A percentile compares a stretch with the other conserved stretches of the same genome.
phyloP scores from a whole-genome alignment of 495 filamentous ascomycete genomes.

The Neurospora africana region DNA sequence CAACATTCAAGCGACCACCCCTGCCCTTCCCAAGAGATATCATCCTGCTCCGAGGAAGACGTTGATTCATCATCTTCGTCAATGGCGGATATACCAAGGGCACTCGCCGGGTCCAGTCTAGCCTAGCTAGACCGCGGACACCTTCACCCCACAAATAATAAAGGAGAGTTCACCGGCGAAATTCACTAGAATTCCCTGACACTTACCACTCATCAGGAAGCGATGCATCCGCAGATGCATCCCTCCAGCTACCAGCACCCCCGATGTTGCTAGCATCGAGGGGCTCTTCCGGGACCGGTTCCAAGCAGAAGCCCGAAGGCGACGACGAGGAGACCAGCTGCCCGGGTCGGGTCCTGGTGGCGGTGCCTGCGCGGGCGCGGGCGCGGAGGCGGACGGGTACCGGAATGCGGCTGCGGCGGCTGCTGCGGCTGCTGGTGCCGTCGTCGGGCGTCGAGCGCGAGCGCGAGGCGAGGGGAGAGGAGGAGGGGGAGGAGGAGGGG shows the following conservation, averaged over 20 bases:
- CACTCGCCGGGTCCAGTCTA: background rate
- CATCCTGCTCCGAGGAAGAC: background rate
- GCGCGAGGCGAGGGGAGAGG: background rate
- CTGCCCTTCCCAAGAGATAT: background rate
- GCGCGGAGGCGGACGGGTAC: background rate
- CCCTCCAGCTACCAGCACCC: background rate
- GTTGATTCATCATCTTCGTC: background rate
- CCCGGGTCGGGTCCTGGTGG: background rate
- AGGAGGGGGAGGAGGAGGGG: background rate
- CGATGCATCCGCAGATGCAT: background rate
- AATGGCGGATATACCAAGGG: background rate
- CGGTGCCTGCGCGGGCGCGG: background rate
- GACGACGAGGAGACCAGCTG: background rate
- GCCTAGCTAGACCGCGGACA: background rate
- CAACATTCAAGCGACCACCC: background rate
- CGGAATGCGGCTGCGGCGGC: background rate
- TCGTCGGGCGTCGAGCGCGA: background rate
- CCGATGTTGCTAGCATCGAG: background rate
- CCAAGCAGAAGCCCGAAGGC: background rate
- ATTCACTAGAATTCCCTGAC: background rate
- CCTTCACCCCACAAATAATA: background rate
- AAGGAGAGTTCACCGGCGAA: background rate
- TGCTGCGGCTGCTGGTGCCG: background rate
- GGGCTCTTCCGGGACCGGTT: background rate
- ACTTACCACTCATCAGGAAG: background rate